Conservation (phyloP, 371 early-diverging fungal species). For the Mortierella sp. region DNA sequence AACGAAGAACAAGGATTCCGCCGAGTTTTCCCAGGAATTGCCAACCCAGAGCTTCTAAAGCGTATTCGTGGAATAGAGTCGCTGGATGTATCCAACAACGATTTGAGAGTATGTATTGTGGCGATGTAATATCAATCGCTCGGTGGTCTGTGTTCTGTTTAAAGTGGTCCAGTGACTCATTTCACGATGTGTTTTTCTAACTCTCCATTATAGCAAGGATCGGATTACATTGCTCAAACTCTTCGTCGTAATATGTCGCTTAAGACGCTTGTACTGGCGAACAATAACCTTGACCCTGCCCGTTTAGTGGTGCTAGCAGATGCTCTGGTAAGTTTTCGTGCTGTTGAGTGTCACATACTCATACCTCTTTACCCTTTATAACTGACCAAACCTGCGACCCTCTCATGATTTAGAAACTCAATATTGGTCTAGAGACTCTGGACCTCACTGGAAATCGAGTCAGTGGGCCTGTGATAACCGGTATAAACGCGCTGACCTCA, state of each 20-base stretch:
- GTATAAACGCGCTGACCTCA: constrained; percentile 64
- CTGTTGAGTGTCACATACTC: neutral
- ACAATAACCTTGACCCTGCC: constrained; percentile 68
- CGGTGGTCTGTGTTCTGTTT: no score
- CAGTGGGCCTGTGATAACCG: constrained; percentile 35
- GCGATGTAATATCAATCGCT: neutral
- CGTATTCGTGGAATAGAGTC: constrained; percentile 57
- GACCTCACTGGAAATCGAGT: constrained; percentile 44
- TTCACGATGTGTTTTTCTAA: neutral
- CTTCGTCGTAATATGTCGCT: constrained; percentile 67
- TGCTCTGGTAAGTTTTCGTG: constrained; percentile 61
- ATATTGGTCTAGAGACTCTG: constrained; percentile 44
- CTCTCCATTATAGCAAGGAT: constrained; percentile 58
- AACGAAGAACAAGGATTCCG: constrained; percentile 53
- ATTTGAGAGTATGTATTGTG: constrained; percentile 56
- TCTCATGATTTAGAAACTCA: constrained; percentile 36
- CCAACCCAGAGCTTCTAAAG: constrained; percentile 42
- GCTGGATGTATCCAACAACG: constrained; percentile 64
- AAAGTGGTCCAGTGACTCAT: no score
- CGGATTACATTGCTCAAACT: constrained; percentile 72
- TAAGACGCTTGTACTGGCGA: constrained; percentile 56
- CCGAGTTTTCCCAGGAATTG: constrained; percentile 48
- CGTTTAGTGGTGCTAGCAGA: constrained; percentile 66
- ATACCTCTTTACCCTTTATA: neutral
- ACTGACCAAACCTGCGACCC: neutral